These are phyloP conservation scores for Phyllosticta capitalensis DNA, from an alignment of 2,329 filamentous ascomycete genomes.

Conservation along the genomic window DNA sequence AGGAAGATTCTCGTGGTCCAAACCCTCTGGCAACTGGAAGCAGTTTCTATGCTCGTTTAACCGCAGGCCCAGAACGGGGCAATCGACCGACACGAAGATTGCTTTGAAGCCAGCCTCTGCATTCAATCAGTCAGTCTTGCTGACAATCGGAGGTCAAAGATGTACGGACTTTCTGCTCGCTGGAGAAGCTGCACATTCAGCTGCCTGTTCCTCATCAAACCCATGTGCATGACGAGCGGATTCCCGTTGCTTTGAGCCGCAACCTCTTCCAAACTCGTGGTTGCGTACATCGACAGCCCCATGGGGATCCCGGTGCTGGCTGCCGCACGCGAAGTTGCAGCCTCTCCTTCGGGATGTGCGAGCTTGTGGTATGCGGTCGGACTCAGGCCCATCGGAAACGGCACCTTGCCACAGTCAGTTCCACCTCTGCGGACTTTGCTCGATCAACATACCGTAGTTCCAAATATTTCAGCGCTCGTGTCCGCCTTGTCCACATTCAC, in stretches of 20 bases:
- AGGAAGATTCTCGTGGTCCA: conserved; percentile 36
- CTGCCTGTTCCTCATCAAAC: conserved; percentile 40
- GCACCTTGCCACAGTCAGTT: conserved; percentile 20
- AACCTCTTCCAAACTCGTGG: conserved; percentile 53
- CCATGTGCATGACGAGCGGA: conserved; percentile 47
- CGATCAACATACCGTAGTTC: conserved; percentile 19
- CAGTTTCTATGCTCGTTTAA: conserved; percentile 46
- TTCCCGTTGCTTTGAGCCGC: conserved; percentile 34
- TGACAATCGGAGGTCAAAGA: not conserved
- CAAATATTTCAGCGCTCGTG: conserved; percentile 18
- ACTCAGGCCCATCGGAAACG: conserved; percentile 28
- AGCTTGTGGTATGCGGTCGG: conserved; percentile 58
- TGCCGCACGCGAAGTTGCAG: conserved; percentile 50
- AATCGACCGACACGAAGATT: conserved; percentile 46
- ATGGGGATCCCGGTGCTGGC: conserved; percentile 51
- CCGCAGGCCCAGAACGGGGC: conserved; percentile 43
- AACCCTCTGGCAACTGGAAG: conserved; percentile 38
- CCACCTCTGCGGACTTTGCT: not conserved
- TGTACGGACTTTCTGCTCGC: conserved; percentile 34
- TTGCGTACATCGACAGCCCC: conserved; percentile 53
- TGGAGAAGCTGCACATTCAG: conserved; percentile 34
- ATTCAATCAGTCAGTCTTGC: not conserved
- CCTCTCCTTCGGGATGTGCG: conserved; percentile 55
- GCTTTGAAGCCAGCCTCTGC: conserved; percentile 42
- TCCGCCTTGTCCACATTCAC: conserved; percentile 22